Evolutionary conservation across 176 grass and related monocot genomes (phyloP).

Genomic region (Zoysia japonica): DNA sequence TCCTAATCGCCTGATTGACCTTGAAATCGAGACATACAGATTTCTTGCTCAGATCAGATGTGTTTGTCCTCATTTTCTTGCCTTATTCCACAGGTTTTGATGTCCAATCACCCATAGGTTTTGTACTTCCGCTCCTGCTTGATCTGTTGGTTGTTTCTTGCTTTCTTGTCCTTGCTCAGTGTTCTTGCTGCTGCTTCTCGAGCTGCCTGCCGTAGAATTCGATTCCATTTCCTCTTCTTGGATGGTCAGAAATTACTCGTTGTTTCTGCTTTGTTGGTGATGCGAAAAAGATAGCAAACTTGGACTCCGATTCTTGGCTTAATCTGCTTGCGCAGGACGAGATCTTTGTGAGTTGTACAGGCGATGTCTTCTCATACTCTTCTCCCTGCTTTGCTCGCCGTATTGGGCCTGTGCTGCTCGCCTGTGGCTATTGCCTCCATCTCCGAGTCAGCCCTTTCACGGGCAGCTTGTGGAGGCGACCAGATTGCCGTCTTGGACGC

Average conservation of each 20-base stretch:
- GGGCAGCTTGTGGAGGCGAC: slow-evolving; percentile 63
- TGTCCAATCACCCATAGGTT: slow-evolving; percentile 20
- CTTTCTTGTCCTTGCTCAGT: slow-evolving; percentile 13
- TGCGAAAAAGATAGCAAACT: background rate
- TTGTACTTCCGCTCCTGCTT: slow-evolving; percentile 8
- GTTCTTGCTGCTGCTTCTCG: slow-evolving; percentile 2
- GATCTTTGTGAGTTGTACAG: slow-evolving; percentile 20
- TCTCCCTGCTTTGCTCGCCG: slow-evolving; percentile 44
- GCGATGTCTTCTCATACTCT: slow-evolving; percentile 32
- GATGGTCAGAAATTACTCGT: background rate
- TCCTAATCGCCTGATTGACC: background rate
- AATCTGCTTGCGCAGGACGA: background rate
- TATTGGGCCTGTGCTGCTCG: slow-evolving; percentile 39
- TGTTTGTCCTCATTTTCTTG: slow-evolving; percentile 24
- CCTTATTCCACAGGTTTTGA: background rate
- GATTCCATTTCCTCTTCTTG: slow-evolving; percentile 14
- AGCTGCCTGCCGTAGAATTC: background rate
- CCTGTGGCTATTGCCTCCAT: slow-evolving; percentile 38
- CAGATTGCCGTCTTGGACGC: slow-evolving; percentile 51
- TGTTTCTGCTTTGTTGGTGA: background rate
- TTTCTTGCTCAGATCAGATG: slow-evolving; percentile 39
- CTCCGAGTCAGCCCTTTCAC: slow-evolving; percentile 33
- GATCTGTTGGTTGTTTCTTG: background rate
- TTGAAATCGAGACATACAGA: background rate
- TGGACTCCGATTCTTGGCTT: background rate